phyloP scores from a whole-genome alignment of 768 basidiomycete genomes.

The Rhodotorula taiwanensis region DNA sequence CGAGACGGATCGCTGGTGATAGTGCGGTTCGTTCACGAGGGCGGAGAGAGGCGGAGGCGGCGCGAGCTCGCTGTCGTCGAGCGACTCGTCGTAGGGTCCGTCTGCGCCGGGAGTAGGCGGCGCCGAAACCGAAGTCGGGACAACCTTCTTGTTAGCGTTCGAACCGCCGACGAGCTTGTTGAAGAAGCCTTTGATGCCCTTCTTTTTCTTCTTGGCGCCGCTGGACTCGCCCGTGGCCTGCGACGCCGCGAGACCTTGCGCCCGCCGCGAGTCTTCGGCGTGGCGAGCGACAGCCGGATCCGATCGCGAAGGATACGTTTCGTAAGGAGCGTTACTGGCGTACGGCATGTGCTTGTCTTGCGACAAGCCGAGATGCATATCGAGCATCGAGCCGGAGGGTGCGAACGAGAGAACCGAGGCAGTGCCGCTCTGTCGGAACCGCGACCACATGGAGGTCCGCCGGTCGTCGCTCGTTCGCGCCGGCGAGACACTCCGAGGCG shows the following conservation, averaged over 20 bases:
- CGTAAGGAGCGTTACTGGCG: slow-evolving; percentile 11
- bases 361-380: slow-evolving; percentile 41
- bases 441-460: slow-evolving; percentile 22
- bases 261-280: slow-evolving; percentile 9
- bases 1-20: slow-evolving; percentile 33
- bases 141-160: neutral
- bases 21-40: slow-evolving; percentile 53
- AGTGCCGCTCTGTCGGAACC: slow-evolving; percentile 30
- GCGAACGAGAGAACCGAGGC: slow-evolving; percentile 35
- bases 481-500: slow-evolving; percentile 30
- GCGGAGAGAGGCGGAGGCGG: slow-evolving; percentile 89
- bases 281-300: slow-evolving; percentile 31
- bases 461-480: slow-evolving; percentile 22
- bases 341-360: slow-evolving; percentile 35
- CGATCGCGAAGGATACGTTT: slow-evolving; percentile 23
- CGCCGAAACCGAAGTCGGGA: slow-evolving; percentile 4
- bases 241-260: slow-evolving; percentile 9
- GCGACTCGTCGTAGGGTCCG: neutral
- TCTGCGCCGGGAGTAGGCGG: slow-evolving; percentile 5
- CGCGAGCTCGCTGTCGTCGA: slow-evolving; percentile 49
- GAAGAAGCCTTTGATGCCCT: slow-evolving; percentile 42
- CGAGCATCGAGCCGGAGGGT: slow-evolving; percentile 39
- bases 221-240: slow-evolving; percentile 5
- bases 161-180: slow-evolving; percentile 33
- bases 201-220: slow-evolving; percentile 39